Evolutionary conservation across 768 basidiomycete genomes (phyloP), one percentile per base, ranked within the genome.

Genomic region (Mrakia blollopis): DNA sequence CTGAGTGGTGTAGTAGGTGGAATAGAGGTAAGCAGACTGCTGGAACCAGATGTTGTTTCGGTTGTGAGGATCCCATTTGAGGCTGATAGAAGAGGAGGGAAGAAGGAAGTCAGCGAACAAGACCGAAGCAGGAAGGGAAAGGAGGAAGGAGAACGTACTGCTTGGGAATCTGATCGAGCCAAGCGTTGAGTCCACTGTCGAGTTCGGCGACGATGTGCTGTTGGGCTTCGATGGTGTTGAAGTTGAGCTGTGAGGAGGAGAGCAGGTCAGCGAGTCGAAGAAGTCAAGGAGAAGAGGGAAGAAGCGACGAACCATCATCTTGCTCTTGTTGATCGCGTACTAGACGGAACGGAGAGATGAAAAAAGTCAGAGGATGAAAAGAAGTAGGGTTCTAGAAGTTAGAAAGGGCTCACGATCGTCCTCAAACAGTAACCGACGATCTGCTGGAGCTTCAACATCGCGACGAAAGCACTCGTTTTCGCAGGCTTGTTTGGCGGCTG

Each of bases 241-340:
- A 86, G 54, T 87, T 87, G 32, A 88, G 83, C 73, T 74, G 61
- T 9, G 10, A 32, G 70, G 2, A n/a, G 30, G 50, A 30, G 18
- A 14, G 70, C 41, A 71, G 63, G n/a, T n/a, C 21, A 54, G 52
- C 52, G 28, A 63, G 14, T 3, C 0, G 18, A 50, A 14, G 18
- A 18, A 35, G 7, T 14, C 21, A 8, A 30, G 69, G 30, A 32
- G 41, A 8, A 50, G 47, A 18, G 39, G n/a, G 39, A 23, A 37
- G 41, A n/a, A 25, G 28, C 30, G 67, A 69, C 39, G 41, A 47
- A 25, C 57, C 41, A 63, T 67, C 47, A 76, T 41, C 80, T 87
- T 87, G 1, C 87, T 86, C 80, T 88, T 89, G 81, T 89, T 91
- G 80, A 90, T 89, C 18, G 91, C 87, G 82, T 92, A 93, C 47